A percentile compares a stretch with the other conserved stretches of the same genome.
phyloP scores from a whole-genome alignment of 2,329 filamentous ascomycete genomes.

The Alternaria conjuncta region DNA sequence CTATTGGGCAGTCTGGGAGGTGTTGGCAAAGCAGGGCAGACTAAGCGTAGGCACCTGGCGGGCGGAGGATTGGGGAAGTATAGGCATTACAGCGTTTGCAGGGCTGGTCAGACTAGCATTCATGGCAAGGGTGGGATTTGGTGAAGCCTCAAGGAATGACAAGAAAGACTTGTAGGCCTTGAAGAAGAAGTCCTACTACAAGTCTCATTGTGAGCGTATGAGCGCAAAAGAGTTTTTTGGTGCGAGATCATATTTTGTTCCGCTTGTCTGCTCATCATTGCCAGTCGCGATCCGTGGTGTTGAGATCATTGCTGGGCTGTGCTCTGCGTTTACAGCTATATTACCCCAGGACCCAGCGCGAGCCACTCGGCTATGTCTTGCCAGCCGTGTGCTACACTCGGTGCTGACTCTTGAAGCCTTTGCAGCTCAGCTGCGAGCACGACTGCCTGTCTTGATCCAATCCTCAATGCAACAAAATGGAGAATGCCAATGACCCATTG shows the following conservation, averaged over 20 bases:
- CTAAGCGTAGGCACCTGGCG: conserved; percentile 22
- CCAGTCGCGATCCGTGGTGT: not conserved
- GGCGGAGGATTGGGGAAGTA: conserved; percentile 41
- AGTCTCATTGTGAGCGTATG: not conserved
- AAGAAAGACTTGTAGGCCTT: conserved; percentile 1
- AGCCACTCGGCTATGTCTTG: not conserved
- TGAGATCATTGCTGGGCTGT: not conserved
- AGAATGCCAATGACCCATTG: conserved; percentile 33
- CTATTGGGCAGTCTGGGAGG: conserved; percentile 25
- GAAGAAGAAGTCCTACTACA: not conserved
- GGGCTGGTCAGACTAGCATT: conserved; percentile 29
- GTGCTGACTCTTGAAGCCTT: conserved; percentile 4
- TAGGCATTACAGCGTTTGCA: conserved; percentile 35
- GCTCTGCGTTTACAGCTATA: not conserved
- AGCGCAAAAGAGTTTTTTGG: not conserved
- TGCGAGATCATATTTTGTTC: not conserved
- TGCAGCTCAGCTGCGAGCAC: conserved; percentile 31
- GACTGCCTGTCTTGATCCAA: conserved; percentile 36
- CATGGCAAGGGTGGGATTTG: conserved; percentile 24
- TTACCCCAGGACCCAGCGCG: not conserved
- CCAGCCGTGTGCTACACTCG: not conserved
- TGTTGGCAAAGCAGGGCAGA: conserved; percentile 21
- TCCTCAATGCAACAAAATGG: conserved; percentile 27
- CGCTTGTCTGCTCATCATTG: not conserved
- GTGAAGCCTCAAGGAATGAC: conserved; percentile 1